phyloP scores from a whole-genome alignment of 1,284 basidiomycete species.

The Ganoderma resinaceum region DNA sequence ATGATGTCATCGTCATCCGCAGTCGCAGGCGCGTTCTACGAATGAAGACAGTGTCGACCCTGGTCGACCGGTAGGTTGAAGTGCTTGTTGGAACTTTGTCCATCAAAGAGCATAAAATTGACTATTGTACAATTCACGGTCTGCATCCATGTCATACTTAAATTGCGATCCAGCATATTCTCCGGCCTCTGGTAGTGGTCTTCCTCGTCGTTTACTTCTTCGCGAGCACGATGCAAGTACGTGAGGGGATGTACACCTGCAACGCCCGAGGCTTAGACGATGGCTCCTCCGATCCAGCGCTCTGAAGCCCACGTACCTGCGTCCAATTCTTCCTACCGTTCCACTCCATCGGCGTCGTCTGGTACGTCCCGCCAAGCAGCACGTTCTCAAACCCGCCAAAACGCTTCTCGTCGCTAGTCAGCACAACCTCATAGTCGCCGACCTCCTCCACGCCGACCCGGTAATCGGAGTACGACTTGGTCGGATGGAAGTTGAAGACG shows the following conservation, averaged over 20 bases:
- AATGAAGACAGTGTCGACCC: no score
- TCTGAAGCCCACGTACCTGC: constrained; percentile 62
- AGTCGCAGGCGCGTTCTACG: not conserved
- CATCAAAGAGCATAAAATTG: not conserved
- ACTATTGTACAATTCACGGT: not conserved
- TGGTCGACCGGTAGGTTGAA: no score
- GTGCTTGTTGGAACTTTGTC: no score
- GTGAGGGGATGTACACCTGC: constrained; percentile 82
- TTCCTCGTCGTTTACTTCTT: constrained; percentile 40
- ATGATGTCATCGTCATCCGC: not conserved
- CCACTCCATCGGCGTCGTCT: constrained; percentile 91
- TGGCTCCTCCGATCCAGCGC: not conserved
- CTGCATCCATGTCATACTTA: not conserved
- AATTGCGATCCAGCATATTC: not conserved
- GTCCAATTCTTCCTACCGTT: constrained; percentile 89
- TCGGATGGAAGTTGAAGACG: constrained; percentile 96
- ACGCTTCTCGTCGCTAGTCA: constrained; percentile 86
- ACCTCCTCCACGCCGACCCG: constrained; percentile 87
- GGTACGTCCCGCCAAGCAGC: constrained; percentile 68
- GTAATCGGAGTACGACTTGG: constrained; percentile 91
- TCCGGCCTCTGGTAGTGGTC: not conserved
- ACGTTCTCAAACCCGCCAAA: constrained; percentile 93
- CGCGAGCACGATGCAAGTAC: constrained; percentile 78
- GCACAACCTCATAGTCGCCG: constrained; percentile 86
- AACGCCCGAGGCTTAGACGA: constrained; percentile 20